Base-by-base conservation (phyloP, 441 rosid species). In the Populus hybrid region DNA sequence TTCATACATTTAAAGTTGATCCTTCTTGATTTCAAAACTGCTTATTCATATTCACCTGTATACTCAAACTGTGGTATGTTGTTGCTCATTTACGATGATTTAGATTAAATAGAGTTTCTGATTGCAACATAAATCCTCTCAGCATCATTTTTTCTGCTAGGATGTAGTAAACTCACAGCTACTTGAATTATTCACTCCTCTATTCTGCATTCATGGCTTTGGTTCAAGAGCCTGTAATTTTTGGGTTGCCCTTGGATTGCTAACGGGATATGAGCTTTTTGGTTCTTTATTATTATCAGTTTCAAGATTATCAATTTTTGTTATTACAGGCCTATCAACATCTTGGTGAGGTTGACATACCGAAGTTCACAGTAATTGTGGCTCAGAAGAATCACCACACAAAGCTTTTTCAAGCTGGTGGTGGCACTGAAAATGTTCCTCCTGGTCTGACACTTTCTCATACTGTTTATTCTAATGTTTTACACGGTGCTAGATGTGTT, bases 351-450 rank as follows among this genome's bases (percentile, higher is more conserved):
- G 68, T 72, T 30, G 89, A 84, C 61, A 67, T 87, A 83, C 99
- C 99, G n/a, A 92, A 92, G 80, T 94, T 96, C 83, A 93, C 94
- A 4, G 95, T 96, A 21, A 86, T 96, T 28, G 90, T 96, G 78
- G 94, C 93, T 28, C 98, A 96, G 77, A 94, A 96, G 88, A 90
- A 87, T 69, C 99, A 94, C 85, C 96, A 91, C 79, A 94, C 98
- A 18, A 96, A 90, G 86, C 80, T 96, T 80, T 94, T 96, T 84
- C 91, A 80, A 85, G 57, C 57, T 46, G 82, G 87, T 23, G 82
- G 71, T 75, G 87, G 88, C 76, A 74, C 89, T 67, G 90, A 89
- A 66, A 96, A 96, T 88, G 97, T 96, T 82, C 98, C 97, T 59
- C 88, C 94, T 35, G 96, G 94, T 92, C 10, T 81, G 82, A 66